Evolutionary conservation across 495 filamentous ascomycete species (phyloP), one percentile per base, ranked within the genome.

Genomic region (Daldinia vernicosa): DNA sequence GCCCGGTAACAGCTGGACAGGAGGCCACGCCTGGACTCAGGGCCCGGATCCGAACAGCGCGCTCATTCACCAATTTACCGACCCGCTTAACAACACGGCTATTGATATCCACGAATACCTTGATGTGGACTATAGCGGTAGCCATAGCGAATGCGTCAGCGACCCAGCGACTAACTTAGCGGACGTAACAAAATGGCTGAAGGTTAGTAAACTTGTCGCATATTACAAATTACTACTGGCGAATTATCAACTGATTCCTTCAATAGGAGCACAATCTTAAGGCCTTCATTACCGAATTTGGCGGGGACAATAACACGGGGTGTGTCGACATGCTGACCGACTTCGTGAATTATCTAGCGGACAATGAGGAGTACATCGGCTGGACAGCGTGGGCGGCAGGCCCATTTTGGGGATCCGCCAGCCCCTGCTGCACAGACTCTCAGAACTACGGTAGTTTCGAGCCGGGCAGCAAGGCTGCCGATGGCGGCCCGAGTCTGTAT

Each of bases 21-120:
- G 84, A 12, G 84, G 83, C 0, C 84, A 86, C 63, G 70, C 76
- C 15, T 86, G 82, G 82, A 80, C 82, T 1, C 50, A 84, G 53
- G 80, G 81, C n/a, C 77, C 79, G 27, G 80, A 83, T 50, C 79
- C 82, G 17, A 82, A 71, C 58, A 80, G 78, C 67, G 77, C 78
- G 14, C 77, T 78, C 37, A 63, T 86, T 52, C 74, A 82, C 33
- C 75, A 81, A 67, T 79, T 85, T 43, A 78, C 71, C 26, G 84
- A 87, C 66, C 81, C 82, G 35, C 56, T 75, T 5, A 82, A 80
- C 45, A 87, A 87, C 65, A 80, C 78, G 43, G 84, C 81, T 56
- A 78, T 87, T 27, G 84, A 87, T 72, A 84, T 87, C 47, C 84
- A 87, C 66, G 83, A 86, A 74, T 86, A 86, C 65, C 79, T 86